Evolutionary conservation across 2,329 filamentous ascomycete species (phyloP), one percentile per base, ranked within the genome.

Genomic region (Clarireedia hainanense): DNA sequence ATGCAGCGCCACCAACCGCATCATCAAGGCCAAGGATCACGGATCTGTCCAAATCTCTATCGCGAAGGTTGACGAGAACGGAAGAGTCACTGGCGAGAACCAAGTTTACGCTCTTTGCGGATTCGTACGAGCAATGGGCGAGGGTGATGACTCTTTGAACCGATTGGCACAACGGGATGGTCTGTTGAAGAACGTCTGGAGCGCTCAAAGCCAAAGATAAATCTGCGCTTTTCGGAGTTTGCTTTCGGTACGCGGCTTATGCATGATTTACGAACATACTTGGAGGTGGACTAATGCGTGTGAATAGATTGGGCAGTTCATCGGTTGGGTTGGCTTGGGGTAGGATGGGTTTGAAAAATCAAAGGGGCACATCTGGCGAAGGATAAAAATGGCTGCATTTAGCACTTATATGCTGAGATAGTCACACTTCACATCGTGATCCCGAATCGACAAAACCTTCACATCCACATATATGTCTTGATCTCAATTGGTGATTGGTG

Each of bases 11-110:
- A 96, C 92, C 77, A 95, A 95, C 89, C 90, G 94, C 80, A 96
- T 97, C 84, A 97, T 99, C 86, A 96, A 96, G 83, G 91, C 94
- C 82, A 96, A 97, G 83, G 94, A 99, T 80, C 94, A 99, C 84
- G 92, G 90, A 71, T 95, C 89, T 63, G 94, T 97, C 70, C 94
- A 99, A 80, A 90, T 99, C 77, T 89, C 87, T 70, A 81, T 99
- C 74, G 92, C 87, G 77, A 97, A 96, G 83, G 94, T 99, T 70
- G 92, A 97, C 77, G 94, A 99, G 86, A 95, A 91, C 80, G 94
- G 94, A 75, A 89, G 91, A 67, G 72, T 85, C 79, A 90, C 89
- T 68, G 91, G 92, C 77, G 94, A 96, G 81, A 95, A 91, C 86
- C 88, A 96, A 78, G 86, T 89, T 73, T 99, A 96, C 75, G 92